Conservation (phyloP, 352 stramenopile genomes). For the Phytophthora sojae region DNA sequence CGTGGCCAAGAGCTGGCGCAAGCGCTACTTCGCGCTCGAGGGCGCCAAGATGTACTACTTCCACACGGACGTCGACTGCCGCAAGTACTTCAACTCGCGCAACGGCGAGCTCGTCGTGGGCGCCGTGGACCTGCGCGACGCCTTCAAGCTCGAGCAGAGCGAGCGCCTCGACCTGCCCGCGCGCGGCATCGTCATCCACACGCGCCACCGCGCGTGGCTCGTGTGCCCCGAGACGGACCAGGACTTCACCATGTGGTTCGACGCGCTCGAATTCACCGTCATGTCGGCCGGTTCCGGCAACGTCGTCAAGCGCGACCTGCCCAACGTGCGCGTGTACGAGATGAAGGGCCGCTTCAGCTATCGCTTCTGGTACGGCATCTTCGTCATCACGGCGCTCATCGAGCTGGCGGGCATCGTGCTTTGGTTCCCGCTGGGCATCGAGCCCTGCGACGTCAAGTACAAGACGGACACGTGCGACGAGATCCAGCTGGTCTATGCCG, state of each 20-base stretch:
- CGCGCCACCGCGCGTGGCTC: conserved; percentile 75
- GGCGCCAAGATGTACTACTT: conserved; percentile 90
- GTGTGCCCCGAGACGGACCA: conserved; percentile 83
- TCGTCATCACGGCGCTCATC: conserved; percentile 70
- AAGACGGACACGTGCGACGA: conserved; percentile 53
- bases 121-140: conserved; percentile 77
- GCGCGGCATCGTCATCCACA: conserved; percentile 78
- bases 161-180: conserved; percentile 76
- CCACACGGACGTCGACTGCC: conserved; percentile 82
- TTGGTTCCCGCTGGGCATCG: conserved; percentile 53
- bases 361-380: conserved; percentile 77
- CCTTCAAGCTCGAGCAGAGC: conserved; percentile 83
- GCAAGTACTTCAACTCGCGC: conserved; percentile 88
- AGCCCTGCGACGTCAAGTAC: conserved; percentile 73
- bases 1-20: conserved; percentile 82
- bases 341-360: conserved; percentile 82
- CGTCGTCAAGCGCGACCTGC: conserved; percentile 81
- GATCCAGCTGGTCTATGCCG: conserved; percentile 62
- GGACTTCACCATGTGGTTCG: conserved; percentile 87
- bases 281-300: conserved; percentile 76
- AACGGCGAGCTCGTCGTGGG: conserved; percentile 80
- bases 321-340: conserved; percentile 78
- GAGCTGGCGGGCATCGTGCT: conserved; percentile 58
- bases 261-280: conserved; percentile 78
- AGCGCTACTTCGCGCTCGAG: conserved; percentile 87